These are phyloP conservation scores for Alternaria angustiovoidea DNA, from an alignment of 2,329 filamentous ascomycete species.

Conservation along the genomic window DNA sequence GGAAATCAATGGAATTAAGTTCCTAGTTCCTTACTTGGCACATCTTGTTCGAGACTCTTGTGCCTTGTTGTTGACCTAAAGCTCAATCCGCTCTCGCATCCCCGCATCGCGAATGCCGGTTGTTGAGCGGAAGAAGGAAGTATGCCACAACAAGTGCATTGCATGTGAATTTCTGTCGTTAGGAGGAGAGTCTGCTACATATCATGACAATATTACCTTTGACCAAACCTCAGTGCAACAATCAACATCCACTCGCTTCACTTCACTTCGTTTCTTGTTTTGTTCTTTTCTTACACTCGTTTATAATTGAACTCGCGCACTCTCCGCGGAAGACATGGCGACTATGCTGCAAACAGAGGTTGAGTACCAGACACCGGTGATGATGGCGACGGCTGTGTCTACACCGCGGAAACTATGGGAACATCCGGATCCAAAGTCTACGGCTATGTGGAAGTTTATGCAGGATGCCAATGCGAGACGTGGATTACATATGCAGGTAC, in stretches of 20 bases:
- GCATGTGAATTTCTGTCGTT: not conserved
- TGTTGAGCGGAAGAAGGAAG: slow-evolving; percentile 4
- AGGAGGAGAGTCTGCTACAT: not conserved
- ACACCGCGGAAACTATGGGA: slow-evolving; percentile 58
- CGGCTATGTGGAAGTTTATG: slow-evolving; percentile 58
- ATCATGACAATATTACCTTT: not conserved
- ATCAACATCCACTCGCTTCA: not conserved
- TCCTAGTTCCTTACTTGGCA: not conserved
- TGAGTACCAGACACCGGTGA: not conserved
- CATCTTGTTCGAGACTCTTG: not conserved
- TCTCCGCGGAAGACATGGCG: not conserved
- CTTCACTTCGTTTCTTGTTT: not conserved
- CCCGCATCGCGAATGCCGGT: not conserved
- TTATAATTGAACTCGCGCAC: not conserved
- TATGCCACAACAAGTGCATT: not conserved
- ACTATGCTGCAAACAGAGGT: slow-evolving; percentile 1
- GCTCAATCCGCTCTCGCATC: not conserved
- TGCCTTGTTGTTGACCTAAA: slow-evolving; percentile 1
- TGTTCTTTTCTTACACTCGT: not conserved
- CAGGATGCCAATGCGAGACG: slow-evolving; percentile 68
- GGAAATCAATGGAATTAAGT: not conserved
- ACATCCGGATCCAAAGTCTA: slow-evolving; percentile 54
- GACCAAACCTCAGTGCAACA: not conserved
- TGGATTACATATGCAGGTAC: slow-evolving; percentile 65
- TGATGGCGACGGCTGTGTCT: not conserved